Evolutionary conservation across 768 basidiomycete species (phyloP).

Genomic region (Lentinula sp.): DNA sequence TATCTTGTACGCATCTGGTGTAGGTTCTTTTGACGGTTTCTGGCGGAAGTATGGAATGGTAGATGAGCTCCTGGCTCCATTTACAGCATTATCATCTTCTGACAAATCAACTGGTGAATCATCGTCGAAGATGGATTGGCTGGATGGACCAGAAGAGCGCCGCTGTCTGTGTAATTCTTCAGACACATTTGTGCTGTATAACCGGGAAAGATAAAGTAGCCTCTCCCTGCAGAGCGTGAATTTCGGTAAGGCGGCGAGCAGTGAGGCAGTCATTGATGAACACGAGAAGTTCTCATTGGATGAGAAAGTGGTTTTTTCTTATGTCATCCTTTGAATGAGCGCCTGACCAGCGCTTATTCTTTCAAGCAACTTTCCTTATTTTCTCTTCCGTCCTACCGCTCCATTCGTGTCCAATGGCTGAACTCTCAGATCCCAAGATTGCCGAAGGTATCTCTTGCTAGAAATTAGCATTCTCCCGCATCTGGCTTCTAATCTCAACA

Average conservation of each 20-base stretch:
- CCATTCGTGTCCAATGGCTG: conserved; percentile 51
- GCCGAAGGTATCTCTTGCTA: conserved; percentile 49
- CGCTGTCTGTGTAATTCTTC: conserved; percentile 26
- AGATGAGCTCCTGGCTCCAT: conserved; percentile 31
- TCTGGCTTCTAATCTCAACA: neutral
- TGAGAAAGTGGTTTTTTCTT: neutral
- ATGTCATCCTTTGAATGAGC: neutral
- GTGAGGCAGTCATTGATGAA: neutral
- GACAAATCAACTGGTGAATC: conserved; percentile 38
- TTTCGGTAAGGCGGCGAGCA: conserved; percentile 1
- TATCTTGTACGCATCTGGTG: conserved; percentile 40
- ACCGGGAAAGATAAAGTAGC: neutral
- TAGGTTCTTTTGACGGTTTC: conserved; percentile 30
- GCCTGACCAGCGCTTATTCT: neutral
- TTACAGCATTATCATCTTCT: conserved; percentile 45
- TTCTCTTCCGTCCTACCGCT: conserved; percentile 4
- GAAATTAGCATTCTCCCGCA: neutral
- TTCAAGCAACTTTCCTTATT: conserved; percentile 6
- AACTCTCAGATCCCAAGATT: conserved; percentile 70
- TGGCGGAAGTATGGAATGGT: conserved; percentile 28
- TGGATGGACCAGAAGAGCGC: conserved; percentile 26
- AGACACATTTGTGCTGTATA: neutral
- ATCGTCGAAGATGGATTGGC: conserved; percentile 43
- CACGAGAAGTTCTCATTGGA: neutral
- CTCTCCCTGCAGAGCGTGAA: neutral